phyloP scores from a whole-genome alignment of 2,329 filamentous ascomycete species.

The Ophiognomonia clavigignenti-juglandacearum region DNA sequence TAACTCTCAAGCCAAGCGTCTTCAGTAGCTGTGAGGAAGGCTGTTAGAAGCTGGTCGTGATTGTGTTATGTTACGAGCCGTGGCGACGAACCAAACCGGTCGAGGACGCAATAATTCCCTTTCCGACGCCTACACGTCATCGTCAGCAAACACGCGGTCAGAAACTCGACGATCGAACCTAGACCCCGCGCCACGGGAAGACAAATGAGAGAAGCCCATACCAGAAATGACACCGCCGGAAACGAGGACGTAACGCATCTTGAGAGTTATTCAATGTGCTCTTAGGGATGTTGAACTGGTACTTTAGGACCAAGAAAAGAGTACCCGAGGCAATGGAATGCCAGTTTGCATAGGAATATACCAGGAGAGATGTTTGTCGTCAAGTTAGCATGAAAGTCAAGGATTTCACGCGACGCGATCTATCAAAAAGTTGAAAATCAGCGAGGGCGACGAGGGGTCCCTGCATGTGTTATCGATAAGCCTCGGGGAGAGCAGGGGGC shows the following conservation, averaged over 20 bases:
- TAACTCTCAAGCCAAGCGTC: conserved; percentile 71
- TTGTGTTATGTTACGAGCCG: neutral
- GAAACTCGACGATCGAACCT: no score
- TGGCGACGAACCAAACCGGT: conserved; percentile 12
- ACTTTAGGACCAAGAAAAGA: neutral
- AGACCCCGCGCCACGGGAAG: no score
- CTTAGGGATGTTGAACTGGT: neutral
- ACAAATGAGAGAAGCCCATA: conserved; percentile 9
- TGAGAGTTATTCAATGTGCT: conserved; percentile 2
- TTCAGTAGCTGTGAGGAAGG: conserved; percentile 57
- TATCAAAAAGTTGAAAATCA: neutral
- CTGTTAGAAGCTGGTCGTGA: conserved; percentile 8
- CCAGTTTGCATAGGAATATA: neutral
- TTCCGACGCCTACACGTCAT: conserved; percentile 13
- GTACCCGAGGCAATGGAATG: neutral
- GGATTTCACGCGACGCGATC: conserved; percentile 9
- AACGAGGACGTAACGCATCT: conserved; percentile 18
- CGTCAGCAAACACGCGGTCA: conserved; percentile 5
- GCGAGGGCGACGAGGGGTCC: conserved; percentile 11
- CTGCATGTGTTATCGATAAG: conserved; percentile 17
- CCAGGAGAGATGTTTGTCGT: conserved; percentile 10
- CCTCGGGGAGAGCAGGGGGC: neutral
- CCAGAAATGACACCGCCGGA: conserved; percentile 17
- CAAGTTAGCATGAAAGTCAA: conserved; percentile 11
- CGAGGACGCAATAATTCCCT: conserved; percentile 17